Evolutionary conservation across 192 early-diverging fungal genomes (phyloP), one percentile per base, ranked within the genome.

Genomic region (Mortierella antarctica): DNA sequence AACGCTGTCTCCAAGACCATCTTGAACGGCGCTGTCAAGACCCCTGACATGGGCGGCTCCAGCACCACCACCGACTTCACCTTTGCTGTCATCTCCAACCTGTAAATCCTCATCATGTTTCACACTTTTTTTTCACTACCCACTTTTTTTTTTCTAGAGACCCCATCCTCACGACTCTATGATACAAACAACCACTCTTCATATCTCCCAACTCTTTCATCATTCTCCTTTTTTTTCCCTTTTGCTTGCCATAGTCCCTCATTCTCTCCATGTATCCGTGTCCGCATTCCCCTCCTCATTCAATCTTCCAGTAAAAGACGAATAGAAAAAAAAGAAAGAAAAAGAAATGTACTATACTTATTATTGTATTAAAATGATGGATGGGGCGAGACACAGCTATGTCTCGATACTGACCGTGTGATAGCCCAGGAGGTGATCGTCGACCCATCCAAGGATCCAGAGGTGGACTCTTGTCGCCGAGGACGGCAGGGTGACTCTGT

Each of bases 51-150:
- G 57, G 96, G 96, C 67, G 97, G 97, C 66, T 87, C 77, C 55
- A 84, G 85, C 82, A 93, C 91, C 65, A 97, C 96, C 62, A 97
- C 94, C 74, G 95, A 99, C 62, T 99, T 99, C 68, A 99, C 97
- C 73, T 83, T 86, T 65, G 95, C 93, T 57, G 90, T 99, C 73
- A 95, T 99, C 73, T 82, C 80, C 57, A 91, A 89, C 75, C 80
- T 91, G 83, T 90, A 90, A 89, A 80, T 68, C 57, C 48, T 14
- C n/a, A 10, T 62, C 44, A 2, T 52, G 12, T 31, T 42, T 48
- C 42, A 15, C 31, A 21, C 21, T 31, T 31, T 31, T 31, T 31
- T 31, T 31, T 31, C 31, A 59, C 57, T 66, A 50, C 64, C 51
- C 40, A 66, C 62, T 58, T 55, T 65, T 73, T 46, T 31, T 62